Percentiles rank a stretch among this genome's conserved stretches.
Conservation (phyloP, 2,329 filamentous ascomycete species). For the Fusarium beomiforme region DNA sequence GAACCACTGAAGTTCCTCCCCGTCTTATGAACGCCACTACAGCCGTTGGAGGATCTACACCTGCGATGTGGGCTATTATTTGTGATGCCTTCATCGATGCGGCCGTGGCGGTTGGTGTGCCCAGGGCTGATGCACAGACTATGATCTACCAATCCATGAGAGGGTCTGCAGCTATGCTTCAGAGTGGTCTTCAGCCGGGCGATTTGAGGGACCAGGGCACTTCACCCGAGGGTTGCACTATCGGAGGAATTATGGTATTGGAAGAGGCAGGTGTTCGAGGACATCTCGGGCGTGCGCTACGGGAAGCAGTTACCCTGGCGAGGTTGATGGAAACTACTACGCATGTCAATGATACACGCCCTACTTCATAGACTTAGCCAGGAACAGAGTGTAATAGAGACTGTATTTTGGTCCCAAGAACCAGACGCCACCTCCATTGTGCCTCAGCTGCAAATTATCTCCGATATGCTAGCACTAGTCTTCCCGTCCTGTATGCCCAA, state of each 20-base stretch:
- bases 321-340: slow-evolving; percentile 51
- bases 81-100: slow-evolving; percentile 68
- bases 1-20: slow-evolving; percentile 60
- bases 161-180: slow-evolving; percentile 64
- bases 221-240: slow-evolving; percentile 69
- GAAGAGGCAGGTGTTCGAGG: slow-evolving; percentile 65
- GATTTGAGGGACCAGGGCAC: slow-evolving; percentile 67
- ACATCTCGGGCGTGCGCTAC: slow-evolving; percentile 52
- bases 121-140: slow-evolving; percentile 62
- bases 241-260: slow-evolving; percentile 66
- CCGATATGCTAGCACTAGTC: background rate
- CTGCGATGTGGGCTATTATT: slow-evolving; percentile 68
- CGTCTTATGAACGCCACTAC: slow-evolving; percentile 66
- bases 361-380: slow-evolving; percentile 21
- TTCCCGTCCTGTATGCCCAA: background rate
- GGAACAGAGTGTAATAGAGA: background rate
- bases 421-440: fast-evolving
- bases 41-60: slow-evolving; percentile 68
- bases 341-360: slow-evolving; percentile 53
- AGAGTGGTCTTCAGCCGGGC: slow-evolving; percentile 63
- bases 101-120: slow-evolving; percentile 68
- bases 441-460: background rate
- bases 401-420: background rate
- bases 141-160: slow-evolving; percentile 70
- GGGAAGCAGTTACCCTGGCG: slow-evolving; percentile 60